These are phyloP conservation scores for Acaromyces ingoldii DNA, from an alignment of 1,284 basidiomycete genomes.

Conservation along the genomic window DNA sequence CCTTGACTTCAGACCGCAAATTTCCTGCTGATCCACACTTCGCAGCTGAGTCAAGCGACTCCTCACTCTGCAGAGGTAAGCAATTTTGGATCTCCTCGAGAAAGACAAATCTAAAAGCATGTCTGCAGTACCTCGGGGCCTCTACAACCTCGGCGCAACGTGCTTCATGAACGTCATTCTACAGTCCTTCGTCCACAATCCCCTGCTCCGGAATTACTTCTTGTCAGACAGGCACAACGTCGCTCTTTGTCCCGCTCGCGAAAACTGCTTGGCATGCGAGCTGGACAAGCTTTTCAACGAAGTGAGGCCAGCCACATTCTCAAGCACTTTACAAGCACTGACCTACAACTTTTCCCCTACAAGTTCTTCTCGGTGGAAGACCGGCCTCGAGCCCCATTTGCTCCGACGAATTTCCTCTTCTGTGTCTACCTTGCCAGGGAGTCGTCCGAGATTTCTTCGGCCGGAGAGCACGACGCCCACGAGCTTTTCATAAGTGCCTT, in stretches of 20 bases:
- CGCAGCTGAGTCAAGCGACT: background rate
- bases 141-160: conserved; percentile 88
- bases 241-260: conserved; percentile 58
- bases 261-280: conserved; percentile 82
- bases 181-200: conserved; percentile 89
- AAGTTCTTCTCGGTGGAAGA: conserved; percentile 8
- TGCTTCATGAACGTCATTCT: conserved; percentile 91
- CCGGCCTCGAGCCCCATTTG: conserved; percentile 43
- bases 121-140: conserved; percentile 67
- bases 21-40: background rate
- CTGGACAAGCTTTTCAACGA: conserved; percentile 87
- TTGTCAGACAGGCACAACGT: conserved; percentile 77
- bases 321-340: background rate
- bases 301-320: conserved; percentile 54
- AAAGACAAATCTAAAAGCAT: background rate
- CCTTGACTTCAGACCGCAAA: too few species aligned
- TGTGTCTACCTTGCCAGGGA: conserved; percentile 72
- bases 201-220: conserved; percentile 82
- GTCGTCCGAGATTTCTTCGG: conserved; percentile 74
- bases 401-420: conserved; percentile 76
- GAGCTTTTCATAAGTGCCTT: conserved; percentile 57
- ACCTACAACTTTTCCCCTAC: background rate
- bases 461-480: conserved; percentile 90
- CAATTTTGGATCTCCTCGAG: too few species aligned
- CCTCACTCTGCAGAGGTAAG: background rate